These are phyloP conservation scores for Eleusine coracana DNA, from an alignment of 176 grass and related monocot species.

Conservation along the genomic window DNA sequence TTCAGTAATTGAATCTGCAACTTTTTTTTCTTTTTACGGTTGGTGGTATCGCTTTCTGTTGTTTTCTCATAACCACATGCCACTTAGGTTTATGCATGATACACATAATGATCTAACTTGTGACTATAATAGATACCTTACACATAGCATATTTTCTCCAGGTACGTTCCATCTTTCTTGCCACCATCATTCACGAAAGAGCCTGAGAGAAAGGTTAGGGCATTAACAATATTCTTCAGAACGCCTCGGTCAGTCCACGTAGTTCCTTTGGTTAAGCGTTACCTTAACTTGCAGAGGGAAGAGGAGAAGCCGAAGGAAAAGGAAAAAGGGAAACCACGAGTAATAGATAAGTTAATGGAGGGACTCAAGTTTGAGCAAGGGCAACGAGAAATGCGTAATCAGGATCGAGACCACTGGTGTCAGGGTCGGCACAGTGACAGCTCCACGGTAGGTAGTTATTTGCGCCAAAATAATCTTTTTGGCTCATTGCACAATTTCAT, in stretches of 20 bases:
- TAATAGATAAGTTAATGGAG: conserved; percentile 95
- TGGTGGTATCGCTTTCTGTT: conserved; percentile 6
- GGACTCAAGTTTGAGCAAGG: conserved; percentile 95
- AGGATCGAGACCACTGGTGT: conserved; percentile 57
- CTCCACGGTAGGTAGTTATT: conserved; percentile 60
- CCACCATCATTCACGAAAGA: conserved; percentile 85
- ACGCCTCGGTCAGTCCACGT: conserved; percentile 1
- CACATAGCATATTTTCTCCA: conserved; percentile 54
- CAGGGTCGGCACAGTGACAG: conserved; percentile 71
- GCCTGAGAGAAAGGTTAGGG: conserved; percentile 80
- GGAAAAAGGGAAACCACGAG: conserved; percentile 86
- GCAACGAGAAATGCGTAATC: conserved; percentile 74
- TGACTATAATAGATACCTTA: conserved; percentile 42
- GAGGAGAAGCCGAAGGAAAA: conserved; percentile 95
- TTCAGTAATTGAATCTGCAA: neutral
- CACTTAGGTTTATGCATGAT: conserved; percentile 32
- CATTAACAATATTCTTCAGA: conserved; percentile 21
- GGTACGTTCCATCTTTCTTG: conserved; percentile 99
- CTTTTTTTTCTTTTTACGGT: neutral
- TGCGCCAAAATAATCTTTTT: conserved; percentile 21
- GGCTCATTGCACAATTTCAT: conserved; percentile 10
- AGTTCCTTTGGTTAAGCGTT: conserved; percentile 26
- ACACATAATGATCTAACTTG: conserved; percentile 12
- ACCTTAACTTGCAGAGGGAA: conserved; percentile 62
- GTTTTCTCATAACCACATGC: conserved; percentile 15